Conservation (phyloP, 176 grass and related monocot genomes). For the Pontederia crassipes region DNA sequence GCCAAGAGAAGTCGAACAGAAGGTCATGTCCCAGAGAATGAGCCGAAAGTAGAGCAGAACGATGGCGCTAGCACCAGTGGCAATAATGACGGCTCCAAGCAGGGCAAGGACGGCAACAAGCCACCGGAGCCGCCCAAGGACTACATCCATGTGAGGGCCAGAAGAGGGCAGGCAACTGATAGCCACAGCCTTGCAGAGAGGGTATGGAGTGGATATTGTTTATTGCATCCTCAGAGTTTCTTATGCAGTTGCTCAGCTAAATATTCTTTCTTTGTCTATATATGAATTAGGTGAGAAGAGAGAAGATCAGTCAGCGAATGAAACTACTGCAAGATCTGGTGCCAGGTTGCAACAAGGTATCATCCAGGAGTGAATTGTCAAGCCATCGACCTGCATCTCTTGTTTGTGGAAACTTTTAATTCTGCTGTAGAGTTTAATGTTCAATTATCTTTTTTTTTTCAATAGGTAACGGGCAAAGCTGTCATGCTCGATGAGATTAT, state of each 20-base stretch:
- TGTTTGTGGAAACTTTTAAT: background rate
- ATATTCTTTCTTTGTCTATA: background rate
- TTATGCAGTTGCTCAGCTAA: background rate
- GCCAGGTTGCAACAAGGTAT: slow-evolving; percentile 76
- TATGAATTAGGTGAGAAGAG: slow-evolving; percentile 59
- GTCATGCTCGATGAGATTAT: slow-evolving; percentile 99
- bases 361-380: slow-evolving; percentile 1
- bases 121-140: slow-evolving; percentile 58
- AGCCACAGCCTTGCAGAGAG: slow-evolving; percentile 98
- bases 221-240: slow-evolving; percentile 15
- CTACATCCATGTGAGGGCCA: slow-evolving; percentile 87
- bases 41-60: slow-evolving; percentile 51
- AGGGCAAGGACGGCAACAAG: slow-evolving; percentile 57
- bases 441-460: slow-evolving; percentile 23
- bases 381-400: background rate
- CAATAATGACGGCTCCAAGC: slow-evolving; percentile 34
- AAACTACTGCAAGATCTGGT: slow-evolving; percentile 79
- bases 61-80: slow-evolving; percentile 25
- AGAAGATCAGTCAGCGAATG: slow-evolving; percentile 84
- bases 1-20: background rate
- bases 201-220: slow-evolving; percentile 21
- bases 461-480: slow-evolving; percentile 96
- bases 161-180: slow-evolving; percentile 94
- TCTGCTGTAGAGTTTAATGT: slow-evolving; percentile 24
- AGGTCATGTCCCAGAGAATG: background rate